Base-by-base conservation (phyloP, 1,284 basidiomycete genomes). In the Xerocomus amazonicus region DNA sequence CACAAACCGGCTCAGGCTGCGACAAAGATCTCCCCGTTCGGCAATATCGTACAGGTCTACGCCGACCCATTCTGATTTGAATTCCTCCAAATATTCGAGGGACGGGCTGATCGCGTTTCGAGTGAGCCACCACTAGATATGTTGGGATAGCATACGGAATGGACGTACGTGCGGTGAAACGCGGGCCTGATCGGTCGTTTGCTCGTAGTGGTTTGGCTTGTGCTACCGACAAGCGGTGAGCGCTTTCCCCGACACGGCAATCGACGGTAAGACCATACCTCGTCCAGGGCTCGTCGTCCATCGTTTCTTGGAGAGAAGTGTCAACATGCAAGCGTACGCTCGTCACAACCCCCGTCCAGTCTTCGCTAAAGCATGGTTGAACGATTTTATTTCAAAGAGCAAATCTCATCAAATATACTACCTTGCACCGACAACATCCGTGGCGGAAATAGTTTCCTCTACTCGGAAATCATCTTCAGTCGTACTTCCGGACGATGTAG, bases 1-100 rank as follows among this genome's bases (percentile, higher is more conserved):
- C 31, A 44, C 54, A 12, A 12, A 63, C 61, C 42, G 57, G 23
- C 59, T 57, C 16, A 38, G 35, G 13, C 38, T 39, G 33, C 48
- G 32, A 26, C 16, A n/a, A 23, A 54, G 3, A 19, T 3, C 3
- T 5, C 47, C 45, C 3, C 29, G 38, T 34, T 61, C 36, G 1
- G 48, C 44, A 26, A 49, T 41, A 23, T 49, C 52, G 4, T 51
- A 44, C 17, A 44, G 33, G 42, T 45, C 53, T 28, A 50, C 41
- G 0, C 7, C 26, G 3, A 6, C 13, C 37, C 28, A 32, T 23
- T 31, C 48, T 14, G 19, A n/a, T 23, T n/a, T 38, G 26, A 31
- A 47, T 34, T 39, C 46, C 9, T 54, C 50, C 38, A 48, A 8
- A 31, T 39, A 35, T n/a, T 51, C 56, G 7, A 48, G 14, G 39